phyloP scores from a whole-genome alignment of 2,329 filamentous ascomycete genomes.

The Bipolaris zeicola region DNA sequence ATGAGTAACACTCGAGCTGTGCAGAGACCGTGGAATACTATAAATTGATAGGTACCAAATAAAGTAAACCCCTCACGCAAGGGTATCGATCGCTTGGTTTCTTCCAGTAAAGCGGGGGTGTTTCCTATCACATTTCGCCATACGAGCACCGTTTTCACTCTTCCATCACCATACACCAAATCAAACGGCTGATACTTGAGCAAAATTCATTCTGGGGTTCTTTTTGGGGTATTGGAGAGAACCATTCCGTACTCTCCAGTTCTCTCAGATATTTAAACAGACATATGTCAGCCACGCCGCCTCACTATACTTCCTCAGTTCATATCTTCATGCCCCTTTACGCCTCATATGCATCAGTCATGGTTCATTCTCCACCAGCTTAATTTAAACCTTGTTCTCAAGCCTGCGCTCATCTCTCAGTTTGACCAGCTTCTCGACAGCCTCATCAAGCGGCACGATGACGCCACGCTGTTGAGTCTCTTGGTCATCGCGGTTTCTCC shows the following conservation, averaged over 20 bases:
- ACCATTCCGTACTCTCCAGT: background rate
- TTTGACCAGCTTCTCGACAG: constrained; percentile 57
- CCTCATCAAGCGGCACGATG: constrained; percentile 65
- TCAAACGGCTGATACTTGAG: background rate
- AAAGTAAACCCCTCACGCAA: background rate
- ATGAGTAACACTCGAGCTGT: background rate
- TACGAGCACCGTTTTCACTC: background rate
- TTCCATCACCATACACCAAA: background rate
- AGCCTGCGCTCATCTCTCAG: constrained; percentile 53
- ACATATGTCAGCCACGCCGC: background rate
- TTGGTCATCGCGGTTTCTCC: constrained; percentile 68
- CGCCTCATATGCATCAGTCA: constrained; percentile 9
- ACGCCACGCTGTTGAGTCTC: constrained; percentile 66
- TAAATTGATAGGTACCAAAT: background rate
- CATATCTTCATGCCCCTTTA: constrained; percentile 10
- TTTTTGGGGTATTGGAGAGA: background rate
- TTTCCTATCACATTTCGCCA: background rate
- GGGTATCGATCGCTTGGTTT: background rate
- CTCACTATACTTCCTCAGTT: constrained; percentile 8
- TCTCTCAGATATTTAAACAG: background rate
- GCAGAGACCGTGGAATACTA: background rate
- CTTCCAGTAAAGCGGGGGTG: background rate
- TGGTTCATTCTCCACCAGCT: background rate
- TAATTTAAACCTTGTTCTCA: constrained; percentile 35
- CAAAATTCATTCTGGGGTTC: background rate